Conservation (phyloP, 345 rosid genomes). For the Dovyalis caffra region DNA sequence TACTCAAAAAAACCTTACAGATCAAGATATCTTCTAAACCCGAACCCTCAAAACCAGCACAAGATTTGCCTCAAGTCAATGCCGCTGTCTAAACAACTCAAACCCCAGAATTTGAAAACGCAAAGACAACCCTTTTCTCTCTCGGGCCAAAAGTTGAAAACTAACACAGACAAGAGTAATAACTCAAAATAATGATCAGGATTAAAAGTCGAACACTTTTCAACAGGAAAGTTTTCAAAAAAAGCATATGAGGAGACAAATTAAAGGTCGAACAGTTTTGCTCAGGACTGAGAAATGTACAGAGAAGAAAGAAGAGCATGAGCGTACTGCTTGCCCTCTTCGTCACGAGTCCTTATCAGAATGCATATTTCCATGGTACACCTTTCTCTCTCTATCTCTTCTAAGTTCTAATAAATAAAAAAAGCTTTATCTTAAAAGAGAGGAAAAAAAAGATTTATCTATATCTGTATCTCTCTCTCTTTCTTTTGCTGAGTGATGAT, state of each 20-base stretch:
- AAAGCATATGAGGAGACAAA: not conserved
- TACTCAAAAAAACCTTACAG: constrained; percentile 35
- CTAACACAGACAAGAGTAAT: not conserved
- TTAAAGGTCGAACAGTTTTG: constrained; percentile 21
- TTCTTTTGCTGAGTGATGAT: constrained; percentile 12
- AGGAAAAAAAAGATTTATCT: not conserved
- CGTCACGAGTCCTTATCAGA: constrained; percentile 35
- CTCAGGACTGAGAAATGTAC: constrained; percentile 13
- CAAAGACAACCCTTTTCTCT: not conserved
- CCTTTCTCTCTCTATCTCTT: not conserved
- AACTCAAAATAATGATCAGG: constrained; percentile 26
- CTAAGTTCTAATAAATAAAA: not conserved
- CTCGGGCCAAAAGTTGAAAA: not conserved
- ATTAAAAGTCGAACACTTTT: constrained; percentile 19
- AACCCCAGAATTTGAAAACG: constrained; percentile 10
- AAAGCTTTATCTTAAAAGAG: not conserved
- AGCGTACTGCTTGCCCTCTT: constrained; percentile 9
- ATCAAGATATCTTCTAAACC: too few species aligned
- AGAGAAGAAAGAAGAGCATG: constrained; percentile 10
- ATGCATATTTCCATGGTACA: constrained; percentile 24
- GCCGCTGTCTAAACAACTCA: constrained; percentile 10
- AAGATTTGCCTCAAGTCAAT: constrained; percentile 27
- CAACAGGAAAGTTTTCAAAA: not conserved
- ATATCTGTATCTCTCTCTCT: constrained; percentile 5
- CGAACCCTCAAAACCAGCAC: constrained; percentile 6